Base-by-base conservation (phyloP, 139 green algal genomes). In the Coelastrella sp. region DNA sequence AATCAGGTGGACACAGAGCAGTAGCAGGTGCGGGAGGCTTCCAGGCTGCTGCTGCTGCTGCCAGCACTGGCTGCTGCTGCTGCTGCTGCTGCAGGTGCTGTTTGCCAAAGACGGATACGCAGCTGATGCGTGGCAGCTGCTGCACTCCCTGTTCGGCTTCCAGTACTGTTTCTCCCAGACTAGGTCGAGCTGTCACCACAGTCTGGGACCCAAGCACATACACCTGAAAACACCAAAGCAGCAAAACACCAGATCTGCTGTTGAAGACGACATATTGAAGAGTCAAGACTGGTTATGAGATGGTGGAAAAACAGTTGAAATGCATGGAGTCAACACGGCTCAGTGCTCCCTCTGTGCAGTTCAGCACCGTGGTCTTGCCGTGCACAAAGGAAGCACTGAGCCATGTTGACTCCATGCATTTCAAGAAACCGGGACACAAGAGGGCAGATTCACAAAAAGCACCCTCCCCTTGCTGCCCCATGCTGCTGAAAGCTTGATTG, bases 121-220 rank as follows among this genome's bases (percentile, higher is more conserved):
- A 95, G 24, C 84, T 92, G 83, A 96, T 93, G 84, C 94, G 90
- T 7, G 94, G 94, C 75, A 96, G 89, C 56, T 89, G 84, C 90
- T 92, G 86, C 72, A 96, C 87, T 25, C 91, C 94, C 7, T 82
- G 72, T 15, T 79, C 80, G 7, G 88, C n/a, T 24, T 88, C 93
- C 11, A 95, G 87, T 59, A 95, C 91, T 0, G 78, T 90, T 24
- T 95, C 93, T 12, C 92, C 91, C 7, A 95, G 90, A 7, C 90
- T 94, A 60, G 94, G 94, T 0, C 90, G 94, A 81, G 60, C 86
- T 74, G 70, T 93, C n/a, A 94, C 90, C 11, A 93, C 93, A 7
- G 93, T 93, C 58, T 87, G 81, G 7, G 20, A 22, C 5, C 95
- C 95, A 19, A 97, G 81, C 75, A 97, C 95, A 89, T 97, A 97